Evolutionary conservation across 768 basidiomycete genomes (phyloP).

Genomic region (Calocera cornea): DNA sequence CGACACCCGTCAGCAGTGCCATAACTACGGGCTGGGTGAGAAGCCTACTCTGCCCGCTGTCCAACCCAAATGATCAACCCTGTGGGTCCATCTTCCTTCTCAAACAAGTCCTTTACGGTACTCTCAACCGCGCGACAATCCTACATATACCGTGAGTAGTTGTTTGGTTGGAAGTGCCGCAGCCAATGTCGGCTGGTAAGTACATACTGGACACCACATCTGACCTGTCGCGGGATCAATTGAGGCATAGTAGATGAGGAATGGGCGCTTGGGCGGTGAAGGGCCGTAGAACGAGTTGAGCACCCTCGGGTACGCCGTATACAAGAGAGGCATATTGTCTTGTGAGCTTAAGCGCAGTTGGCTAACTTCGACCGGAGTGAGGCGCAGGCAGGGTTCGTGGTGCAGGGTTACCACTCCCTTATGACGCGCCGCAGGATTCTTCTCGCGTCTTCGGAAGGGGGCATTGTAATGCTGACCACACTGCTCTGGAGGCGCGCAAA

Average conservation of each 20-base stretch:
- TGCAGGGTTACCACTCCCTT: too few relatives aligned
- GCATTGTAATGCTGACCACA: neutral
- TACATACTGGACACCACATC: constrained; percentile 25
- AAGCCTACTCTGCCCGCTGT: constrained; percentile 43
- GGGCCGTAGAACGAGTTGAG: constrained; percentile 12
- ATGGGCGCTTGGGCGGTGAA: constrained; percentile 19
- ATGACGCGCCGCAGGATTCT: too few relatives aligned
- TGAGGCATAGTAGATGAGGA: constrained; percentile 24
- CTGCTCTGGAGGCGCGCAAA: neutral
- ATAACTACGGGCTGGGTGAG: neutral
- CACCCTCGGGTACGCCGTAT: neutral
- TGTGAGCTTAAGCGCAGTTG: neutral
- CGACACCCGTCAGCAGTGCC: neutral
- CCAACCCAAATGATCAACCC: constrained; percentile 60
- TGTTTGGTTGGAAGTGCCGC: neutral
- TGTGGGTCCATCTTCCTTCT: constrained; percentile 31
- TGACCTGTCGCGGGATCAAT: constrained; percentile 18
- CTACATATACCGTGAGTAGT: too few relatives aligned
- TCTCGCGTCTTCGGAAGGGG: too few relatives aligned
- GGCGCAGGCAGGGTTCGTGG: too few relatives aligned
- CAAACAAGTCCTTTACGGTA: constrained; percentile 40
- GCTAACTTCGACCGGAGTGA: too few relatives aligned
- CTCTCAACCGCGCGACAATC: constrained; percentile 54
- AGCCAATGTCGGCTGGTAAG: neutral
- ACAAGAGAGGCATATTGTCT: neutral